Percentiles rank a stretch among this genome's conserved stretches.
Conservation (phyloP, 148 eudicot species). For the Spergularia bocconei region DNA sequence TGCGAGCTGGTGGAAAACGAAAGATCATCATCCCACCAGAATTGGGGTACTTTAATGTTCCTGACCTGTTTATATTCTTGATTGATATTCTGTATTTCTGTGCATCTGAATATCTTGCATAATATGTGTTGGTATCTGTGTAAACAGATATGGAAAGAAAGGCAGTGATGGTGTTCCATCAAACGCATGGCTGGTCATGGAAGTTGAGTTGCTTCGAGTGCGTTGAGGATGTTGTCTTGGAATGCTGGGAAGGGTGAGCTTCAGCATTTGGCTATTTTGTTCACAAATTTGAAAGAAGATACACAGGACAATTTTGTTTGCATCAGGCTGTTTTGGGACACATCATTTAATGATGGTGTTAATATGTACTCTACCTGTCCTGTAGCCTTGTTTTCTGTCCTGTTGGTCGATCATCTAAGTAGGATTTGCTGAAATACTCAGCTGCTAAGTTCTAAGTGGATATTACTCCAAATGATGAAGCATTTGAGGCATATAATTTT, state of each 20-base stretch:
- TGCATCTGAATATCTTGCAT: background rate
- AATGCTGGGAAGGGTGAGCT: background rate
- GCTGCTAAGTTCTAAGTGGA: too few relatives aligned
- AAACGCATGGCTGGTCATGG: slow-evolving; percentile 70
- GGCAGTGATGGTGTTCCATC: slow-evolving; percentile 64
- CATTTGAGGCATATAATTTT: too few relatives aligned
- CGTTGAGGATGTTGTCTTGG: slow-evolving; percentile 25
- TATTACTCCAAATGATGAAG: too few relatives aligned
- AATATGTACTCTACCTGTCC: too few relatives aligned
- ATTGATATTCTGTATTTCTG: background rate
- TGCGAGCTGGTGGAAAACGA: slow-evolving; percentile 78
- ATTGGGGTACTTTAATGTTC: slow-evolving; percentile 40
- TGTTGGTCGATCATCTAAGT: too few relatives aligned
- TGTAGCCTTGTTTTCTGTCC: too few relatives aligned
- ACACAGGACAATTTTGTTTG: background rate
- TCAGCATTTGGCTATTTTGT: background rate
- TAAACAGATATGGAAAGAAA: slow-evolving; percentile 51
- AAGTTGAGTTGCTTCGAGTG: slow-evolving; percentile 58
- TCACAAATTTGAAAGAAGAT: background rate
- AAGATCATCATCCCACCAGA: slow-evolving; percentile 66
- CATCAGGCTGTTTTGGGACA: background rate
- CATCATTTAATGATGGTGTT: background rate
- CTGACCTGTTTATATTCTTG: background rate
- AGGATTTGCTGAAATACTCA: too few relatives aligned
- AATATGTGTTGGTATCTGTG: background rate